Evolutionary conservation across 441 rosid genomes (phyloP).

Genomic region (Erodium moschatum): DNA sequence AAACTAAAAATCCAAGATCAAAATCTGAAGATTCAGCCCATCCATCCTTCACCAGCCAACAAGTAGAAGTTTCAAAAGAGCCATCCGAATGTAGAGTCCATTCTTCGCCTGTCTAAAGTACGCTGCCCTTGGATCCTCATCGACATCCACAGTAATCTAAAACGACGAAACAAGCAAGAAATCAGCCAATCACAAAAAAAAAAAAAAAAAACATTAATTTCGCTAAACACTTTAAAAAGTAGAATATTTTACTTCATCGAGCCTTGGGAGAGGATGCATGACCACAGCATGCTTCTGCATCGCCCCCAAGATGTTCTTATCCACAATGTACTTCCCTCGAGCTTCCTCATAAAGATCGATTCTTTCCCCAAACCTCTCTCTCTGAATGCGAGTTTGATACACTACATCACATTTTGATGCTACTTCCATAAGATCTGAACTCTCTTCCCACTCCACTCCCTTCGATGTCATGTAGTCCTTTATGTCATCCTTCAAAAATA

Average conservation of each 20-base stretch:
- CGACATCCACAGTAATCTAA: constrained; percentile 79
- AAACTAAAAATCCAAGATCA: background rate
- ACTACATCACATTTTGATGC: constrained; percentile 79
- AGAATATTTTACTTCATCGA: constrained; percentile 58
- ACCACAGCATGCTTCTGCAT: constrained; percentile 86
- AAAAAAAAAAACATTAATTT: background rate
- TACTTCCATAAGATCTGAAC: constrained; percentile 67
- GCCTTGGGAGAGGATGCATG: constrained; percentile 94
- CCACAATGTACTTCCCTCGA: constrained; percentile 79
- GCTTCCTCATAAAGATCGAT: constrained; percentile 80
- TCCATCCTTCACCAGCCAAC: constrained; percentile 47
- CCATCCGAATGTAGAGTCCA: constrained; percentile 87
- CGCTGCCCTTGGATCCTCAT: constrained; percentile 83
- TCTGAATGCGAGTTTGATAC: constrained; percentile 85
- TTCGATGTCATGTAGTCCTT: constrained; percentile 62
- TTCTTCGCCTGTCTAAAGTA: constrained; percentile 97
- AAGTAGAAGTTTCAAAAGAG: constrained; percentile 74
- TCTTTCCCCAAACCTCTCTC: constrained; percentile 84
- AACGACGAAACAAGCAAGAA: background rate
- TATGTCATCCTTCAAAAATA: constrained; percentile 65
- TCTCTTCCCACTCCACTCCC: constrained; percentile 88
- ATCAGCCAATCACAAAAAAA: too few relatives aligned
- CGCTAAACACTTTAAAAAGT: background rate
- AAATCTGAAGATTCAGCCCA: background rate
- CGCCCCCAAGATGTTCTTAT: constrained; percentile 43